A percentile compares a stretch with the other conserved stretches of the same genome.
These are phyloP conservation scores for Musa itinerans DNA, from an alignment of 176 grass and related monocot genomes.

Conservation along the genomic window DNA sequence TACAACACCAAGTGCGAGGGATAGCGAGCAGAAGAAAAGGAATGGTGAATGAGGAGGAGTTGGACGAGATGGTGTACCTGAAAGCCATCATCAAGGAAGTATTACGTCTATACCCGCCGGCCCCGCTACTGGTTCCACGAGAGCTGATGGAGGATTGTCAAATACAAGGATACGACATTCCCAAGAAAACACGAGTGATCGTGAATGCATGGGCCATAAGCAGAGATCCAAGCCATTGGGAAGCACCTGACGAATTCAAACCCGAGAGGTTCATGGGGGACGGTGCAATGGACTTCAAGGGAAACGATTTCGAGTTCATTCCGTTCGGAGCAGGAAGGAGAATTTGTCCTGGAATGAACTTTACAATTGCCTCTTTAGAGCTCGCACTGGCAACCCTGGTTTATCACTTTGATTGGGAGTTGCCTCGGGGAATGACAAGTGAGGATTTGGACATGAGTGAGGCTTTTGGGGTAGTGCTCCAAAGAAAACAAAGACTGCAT, in stretches of 20 bases:
- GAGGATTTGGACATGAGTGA: slow-evolving; percentile 30
- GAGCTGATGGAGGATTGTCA: slow-evolving; percentile 27
- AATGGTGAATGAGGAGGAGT: slow-evolving; percentile 25
- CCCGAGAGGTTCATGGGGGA: slow-evolving; percentile 29
- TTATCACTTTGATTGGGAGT: slow-evolving; percentile 34
- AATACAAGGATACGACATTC: slow-evolving; percentile 8
- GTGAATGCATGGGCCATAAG: slow-evolving; percentile 45
- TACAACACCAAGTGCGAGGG: slow-evolving; percentile 31
- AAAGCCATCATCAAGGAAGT: slow-evolving; percentile 37
- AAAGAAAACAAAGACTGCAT: background rate
- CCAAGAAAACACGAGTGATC: slow-evolving; percentile 24
- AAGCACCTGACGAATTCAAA: slow-evolving; percentile 34
- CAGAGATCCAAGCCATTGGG: slow-evolving; percentile 32
- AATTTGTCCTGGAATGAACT: slow-evolving; percentile 35
- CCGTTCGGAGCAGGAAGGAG: slow-evolving; percentile 54
- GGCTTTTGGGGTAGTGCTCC: background rate
- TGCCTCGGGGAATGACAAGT: background rate
- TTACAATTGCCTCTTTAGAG: slow-evolving; percentile 22
- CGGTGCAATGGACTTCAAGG: slow-evolving; percentile 14
- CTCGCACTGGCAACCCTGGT: slow-evolving; percentile 26
- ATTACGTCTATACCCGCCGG: slow-evolving; percentile 37
- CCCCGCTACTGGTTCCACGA: slow-evolving; percentile 29
- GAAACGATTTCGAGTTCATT: slow-evolving; percentile 35
- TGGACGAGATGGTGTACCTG: slow-evolving; percentile 9
- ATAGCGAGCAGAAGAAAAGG: background rate